Evolutionary conservation across 345 rosid species (phyloP), one percentile per base, ranked within the genome.

Genomic region (Lepidium aucheri): DNA sequence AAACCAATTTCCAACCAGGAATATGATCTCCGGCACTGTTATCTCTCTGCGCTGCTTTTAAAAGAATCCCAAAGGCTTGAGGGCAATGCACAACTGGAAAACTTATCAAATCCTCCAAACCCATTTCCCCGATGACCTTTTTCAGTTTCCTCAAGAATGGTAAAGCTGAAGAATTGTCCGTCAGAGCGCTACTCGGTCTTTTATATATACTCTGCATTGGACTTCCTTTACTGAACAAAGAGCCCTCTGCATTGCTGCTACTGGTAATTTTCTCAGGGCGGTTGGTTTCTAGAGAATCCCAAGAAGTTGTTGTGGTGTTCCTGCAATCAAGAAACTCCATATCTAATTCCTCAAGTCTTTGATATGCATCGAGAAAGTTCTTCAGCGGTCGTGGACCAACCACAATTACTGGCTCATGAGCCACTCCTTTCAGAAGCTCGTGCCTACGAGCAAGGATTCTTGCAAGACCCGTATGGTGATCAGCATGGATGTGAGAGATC

Each of bases 401-500:
- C 69, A 94, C 96, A 24, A 87, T 74, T 53, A 80, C 75, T n/a
- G 96, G 96, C 39, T 94, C 99, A 51, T 87, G 97, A 63, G 82
- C 65, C 30, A 56, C 74, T 11, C 68, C 85, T 77, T 84, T 83
- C 73, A 90, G 74, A 55, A 94, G 77, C 74, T 85, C 83, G 50
- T 91, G 69, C 50, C 97, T 76, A 45, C 85, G 82, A 63, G 99
- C 82, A 67, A 94, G 97, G 56, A 94, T 80, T 80, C 97, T 88
- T 15, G 99, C 89, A 63, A 94, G 71, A 63, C 95, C 99, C 0
- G 89, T 73, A 47, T 94, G 99, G 84, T 94, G 97, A 78, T 94
- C 99, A 43, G 97, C 97, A 60, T 94, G 99, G 73, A 90, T 94
- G 75, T 94, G 99, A 68, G 99, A 94, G 75, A 94, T 87, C 97